Evolutionary conservation across 495 filamentous ascomycete species (phyloP), one percentile per base, ranked within the genome.

Genomic region (Penicillium mononematosum): DNA sequence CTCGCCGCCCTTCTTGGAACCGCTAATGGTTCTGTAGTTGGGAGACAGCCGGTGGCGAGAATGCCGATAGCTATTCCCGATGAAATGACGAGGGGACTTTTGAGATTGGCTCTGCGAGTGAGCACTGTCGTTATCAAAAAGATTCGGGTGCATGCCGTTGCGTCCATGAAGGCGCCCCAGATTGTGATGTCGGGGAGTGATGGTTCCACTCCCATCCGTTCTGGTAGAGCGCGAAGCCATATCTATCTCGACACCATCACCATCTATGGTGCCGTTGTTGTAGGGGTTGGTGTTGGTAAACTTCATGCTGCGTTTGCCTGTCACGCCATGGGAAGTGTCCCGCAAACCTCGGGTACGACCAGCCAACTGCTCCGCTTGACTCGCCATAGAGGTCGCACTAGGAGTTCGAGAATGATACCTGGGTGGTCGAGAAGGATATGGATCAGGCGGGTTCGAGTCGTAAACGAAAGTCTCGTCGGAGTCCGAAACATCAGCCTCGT

Each of bases 391-490:
- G 5, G 95, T 93, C 19, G 90, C 89, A 72, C 93, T 97, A 4
- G 94, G 94, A 11, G 94, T 98, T 43, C 94, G 84, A 16, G 95
- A 98, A 71, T 98, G 93, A 66, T 93, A 94, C 50, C 92, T 81
- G 50, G 83, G 79, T 41, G 88, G 85, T n/a, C 91, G 85, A 42
- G 87, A 69, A 17, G 81, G 88, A 51, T 81, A 83, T 22, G 80
- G 79, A 60, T 98, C 94, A 11, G 90, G 90, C 11, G 95, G 94
- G 68, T 98, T 98, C 10, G 94, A 98, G 74, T 98, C 94, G 75
- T 98, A 98, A 4, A 98, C 93, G 71, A 98, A 98, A 0, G 95
- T 98, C 72, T 97, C 95, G 61, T 97, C 94, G 3, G 95, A 98
- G 66, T 96, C 94, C 16, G 92, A 96, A 8, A 93, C 94, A 70